phyloP scores from a whole-genome alignment of 225 moss, liverwort and hornwort species.

The Ulota crispa region DNA sequence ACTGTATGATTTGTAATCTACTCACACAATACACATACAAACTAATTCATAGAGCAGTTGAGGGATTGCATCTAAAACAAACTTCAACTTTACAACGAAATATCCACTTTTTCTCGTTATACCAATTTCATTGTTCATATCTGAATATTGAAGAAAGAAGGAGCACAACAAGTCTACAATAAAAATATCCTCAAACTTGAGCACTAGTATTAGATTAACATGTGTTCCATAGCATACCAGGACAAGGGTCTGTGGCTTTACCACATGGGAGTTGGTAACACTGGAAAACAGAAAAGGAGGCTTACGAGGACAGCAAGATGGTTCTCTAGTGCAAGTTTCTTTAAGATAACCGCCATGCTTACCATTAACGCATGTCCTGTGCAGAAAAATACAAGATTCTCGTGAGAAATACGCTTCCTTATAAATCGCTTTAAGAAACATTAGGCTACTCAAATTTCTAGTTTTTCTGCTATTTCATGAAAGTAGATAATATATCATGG shows the following conservation, averaged over 20 bases:
- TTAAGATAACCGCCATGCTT: slow-evolving; percentile 68
- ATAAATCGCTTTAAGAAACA: background rate
- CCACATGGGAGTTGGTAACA: background rate
- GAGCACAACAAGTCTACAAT: background rate
- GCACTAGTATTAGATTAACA: background rate
- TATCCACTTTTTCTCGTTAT: background rate
- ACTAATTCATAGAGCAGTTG: background rate
- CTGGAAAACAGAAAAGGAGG: background rate
- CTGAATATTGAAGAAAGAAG: background rate
- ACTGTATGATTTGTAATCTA: slow-evolving; percentile 98
- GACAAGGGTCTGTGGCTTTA: background rate
- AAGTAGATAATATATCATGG: background rate
- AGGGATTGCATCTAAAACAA: background rate
- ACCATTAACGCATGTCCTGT: slow-evolving; percentile 94
- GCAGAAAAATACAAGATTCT: background rate
- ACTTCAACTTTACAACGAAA: background rate
- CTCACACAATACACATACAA: slow-evolving; percentile 11
- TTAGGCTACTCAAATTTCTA: background rate
- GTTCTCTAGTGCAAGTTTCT: slow-evolving; percentile 71
- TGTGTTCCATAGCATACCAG: background rate
- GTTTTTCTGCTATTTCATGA: background rate
- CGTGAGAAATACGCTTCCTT: slow-evolving; percentile 4
- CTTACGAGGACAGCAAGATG: slow-evolving; percentile 80
- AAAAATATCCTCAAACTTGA: background rate
- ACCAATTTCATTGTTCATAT: background rate